Evolutionary conservation across 2,329 filamentous ascomycete genomes (phyloP).

Genomic region (Diaporthe caulivora): DNA sequence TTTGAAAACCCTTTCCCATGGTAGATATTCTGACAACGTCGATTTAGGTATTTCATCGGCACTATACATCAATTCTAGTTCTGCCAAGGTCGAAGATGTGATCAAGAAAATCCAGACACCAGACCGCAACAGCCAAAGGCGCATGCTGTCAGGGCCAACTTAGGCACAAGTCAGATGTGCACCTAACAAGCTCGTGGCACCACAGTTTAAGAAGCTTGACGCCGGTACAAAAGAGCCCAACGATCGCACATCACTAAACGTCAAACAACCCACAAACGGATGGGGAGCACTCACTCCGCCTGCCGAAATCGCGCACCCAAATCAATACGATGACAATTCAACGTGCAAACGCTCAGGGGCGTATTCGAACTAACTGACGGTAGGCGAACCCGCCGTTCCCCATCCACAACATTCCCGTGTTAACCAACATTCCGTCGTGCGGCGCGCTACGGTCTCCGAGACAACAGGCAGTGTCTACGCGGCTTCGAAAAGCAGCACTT

Average conservation of each 20-base stretch:
- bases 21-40: neutral
- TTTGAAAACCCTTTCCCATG: neutral
- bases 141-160: conserved; percentile 42
- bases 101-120: conserved; percentile 70
- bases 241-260: conserved; percentile 49
- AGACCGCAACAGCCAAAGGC: conserved; percentile 43
- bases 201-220: conserved; percentile 40
- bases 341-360: conserved; percentile 70
- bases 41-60: conserved; percentile 62
- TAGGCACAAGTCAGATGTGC: conserved; percentile 43
- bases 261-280: conserved; percentile 56
- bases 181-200: conserved; percentile 42
- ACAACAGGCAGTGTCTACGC: conserved; percentile 64
- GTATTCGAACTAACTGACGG: conserved; percentile 66
- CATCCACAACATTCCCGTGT: conserved; percentile 59
- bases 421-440: conserved; percentile 71
- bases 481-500: conserved; percentile 69
- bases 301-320: conserved; percentile 56
- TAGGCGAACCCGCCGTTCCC: conserved; percentile 66
- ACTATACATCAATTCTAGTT: conserved; percentile 75
- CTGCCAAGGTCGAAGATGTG: conserved; percentile 70
- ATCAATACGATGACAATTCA: conserved; percentile 65
- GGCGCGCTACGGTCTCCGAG: conserved; percentile 58
- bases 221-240: conserved; percentile 35
- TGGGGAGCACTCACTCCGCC: conserved; percentile 51